Base-by-base conservation (phyloP, 345 rosid genomes). In the Citrus australasica region DNA sequence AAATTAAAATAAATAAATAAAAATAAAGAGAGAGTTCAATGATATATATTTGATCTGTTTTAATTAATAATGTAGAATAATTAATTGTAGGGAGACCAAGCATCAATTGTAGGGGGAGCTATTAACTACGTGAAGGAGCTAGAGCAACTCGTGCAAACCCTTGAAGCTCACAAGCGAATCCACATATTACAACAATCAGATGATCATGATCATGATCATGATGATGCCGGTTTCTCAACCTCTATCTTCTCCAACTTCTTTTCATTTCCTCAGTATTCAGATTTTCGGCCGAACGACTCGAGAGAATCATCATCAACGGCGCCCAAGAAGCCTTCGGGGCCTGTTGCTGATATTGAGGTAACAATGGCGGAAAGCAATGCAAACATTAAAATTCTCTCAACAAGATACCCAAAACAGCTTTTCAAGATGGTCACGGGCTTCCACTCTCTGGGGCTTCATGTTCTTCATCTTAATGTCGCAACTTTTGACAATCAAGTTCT, bases 91-190 rank as follows among this genome's bases (percentile, higher is more conserved):
- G 87, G 87, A 67, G 95, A 93, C 83, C 95, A 93, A 82, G 95
- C 92, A 81, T 93, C 97, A 56, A 90, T 91, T 65, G 69, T 93
- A 22, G 97, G 91, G 21, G 95, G 97, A 61, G 91, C 97, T 8
- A 87, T 91, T 75, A 85, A 86, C 80, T 90, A 87, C 69, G 88
- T 91, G 35, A 93, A 89, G 86, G 88, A 89, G 80, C 90, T 88
- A n/a, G 98, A 93, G 83, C 92, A 89, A 62, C 87, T 71, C 30
- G 84, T 88, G 7, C 94, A 93, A 61, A 81, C 87, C 61, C 81
- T 89, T 53, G 82, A 89, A 84, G 83, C 85, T 10, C 82, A 81
- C 42, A 81, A 79, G 71, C 77, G 75, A 83, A 67, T 80, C 37
- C 75, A 79, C 40, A 46, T 46, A 13, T 32, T 75, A 25, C 28